Base-by-base conservation (phyloP, 1,139 yeast genomes). In the Lodderomyces pseudojiufengensis region DNA sequence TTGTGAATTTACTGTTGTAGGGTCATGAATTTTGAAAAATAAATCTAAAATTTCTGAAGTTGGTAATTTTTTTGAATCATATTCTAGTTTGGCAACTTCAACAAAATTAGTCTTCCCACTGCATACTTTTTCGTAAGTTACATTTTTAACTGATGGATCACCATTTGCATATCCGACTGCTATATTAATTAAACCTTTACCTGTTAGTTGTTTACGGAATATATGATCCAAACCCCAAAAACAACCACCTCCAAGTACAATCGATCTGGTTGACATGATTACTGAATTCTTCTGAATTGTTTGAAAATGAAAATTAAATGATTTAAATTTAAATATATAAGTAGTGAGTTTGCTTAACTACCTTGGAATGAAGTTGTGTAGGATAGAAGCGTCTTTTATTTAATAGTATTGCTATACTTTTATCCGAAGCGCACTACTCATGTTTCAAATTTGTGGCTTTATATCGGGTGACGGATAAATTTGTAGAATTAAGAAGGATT, bases 161-260 rank as follows among this genome's bases (percentile, higher is more conserved):
- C 97, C 97, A 46, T 95, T 95, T 38, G 95, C 86, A 57, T 82
- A 92, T 2, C 97, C 98, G 9, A 90, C 97, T 53, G 76, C 80
- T 36, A 80, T 71, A 54, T 85, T 96, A 11, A 82, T 55, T 15
- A 90, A 59, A 2, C 90, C 90, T 52, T 76, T 79, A 38, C 62
- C 70, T 5, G 52, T 51, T 47, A 78, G 84, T 45, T 84, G 73
- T 54, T 84, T 84, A 44, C 81, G 65, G 63, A 77, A 88, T 27
- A 90, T 79, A 50, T 84, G 83, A 54, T 92, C 97, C 9, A 84
- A 87, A 13, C 96, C 96, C 97, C 97, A 90, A 69, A 88, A 92
- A 55, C 98, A 90, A 3, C 94, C 94, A 2, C 84, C 88, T 1
- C 86, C 90, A n/a, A n/a, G n/a, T n/a, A n/a, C n/a, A n/a, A n/a